Evolutionary conservation across 768 basidiomycete genomes (phyloP).

Genomic region (Suillus variegatus): DNA sequence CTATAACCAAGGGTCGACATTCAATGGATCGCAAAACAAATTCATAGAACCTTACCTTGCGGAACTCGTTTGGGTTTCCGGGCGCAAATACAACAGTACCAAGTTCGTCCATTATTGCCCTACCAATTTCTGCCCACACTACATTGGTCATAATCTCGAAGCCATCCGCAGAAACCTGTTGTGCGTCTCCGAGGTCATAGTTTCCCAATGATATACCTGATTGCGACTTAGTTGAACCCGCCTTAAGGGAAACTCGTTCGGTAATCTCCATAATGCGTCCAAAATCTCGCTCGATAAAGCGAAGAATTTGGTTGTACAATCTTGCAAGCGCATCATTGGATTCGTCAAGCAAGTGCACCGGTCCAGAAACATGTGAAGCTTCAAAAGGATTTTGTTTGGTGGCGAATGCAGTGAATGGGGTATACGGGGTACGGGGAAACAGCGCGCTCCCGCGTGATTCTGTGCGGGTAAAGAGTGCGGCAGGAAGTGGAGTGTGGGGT

Average conservation of each 20-base stretch:
- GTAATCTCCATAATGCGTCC: constrained; percentile 75
- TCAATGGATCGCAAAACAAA: neutral
- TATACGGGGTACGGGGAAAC: constrained; percentile 57
- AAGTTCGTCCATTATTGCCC: constrained; percentile 81
- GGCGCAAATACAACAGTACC: constrained; percentile 86
- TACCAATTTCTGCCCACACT: constrained; percentile 84
- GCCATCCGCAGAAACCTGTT: constrained; percentile 32
- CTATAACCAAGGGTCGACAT: constrained; percentile 39
- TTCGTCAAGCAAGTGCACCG: constrained; percentile 62
- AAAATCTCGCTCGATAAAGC: constrained; percentile 78
- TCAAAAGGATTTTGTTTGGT: constrained; percentile 43
- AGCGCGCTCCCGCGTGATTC: constrained; percentile 25
- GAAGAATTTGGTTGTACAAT: constrained; percentile 81
- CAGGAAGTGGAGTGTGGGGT: constrained; percentile 70
- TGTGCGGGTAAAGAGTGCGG: constrained; percentile 9
- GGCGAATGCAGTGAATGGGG: constrained; percentile 49
- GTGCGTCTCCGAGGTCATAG: constrained; percentile 9
- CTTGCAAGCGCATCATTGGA: constrained; percentile 65
- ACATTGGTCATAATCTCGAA: constrained; percentile 90
- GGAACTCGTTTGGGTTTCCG: constrained; percentile 87
- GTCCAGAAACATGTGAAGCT: constrained; percentile 30
- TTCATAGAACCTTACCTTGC: constrained; percentile 53
- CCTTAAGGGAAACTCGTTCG: constrained; percentile 61
- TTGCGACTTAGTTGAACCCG: constrained; percentile 31
- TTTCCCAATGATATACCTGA: constrained; percentile 4